Evolutionary conservation across 441 rosid genomes (phyloP).

Genomic region (Populus hybrid): DNA sequence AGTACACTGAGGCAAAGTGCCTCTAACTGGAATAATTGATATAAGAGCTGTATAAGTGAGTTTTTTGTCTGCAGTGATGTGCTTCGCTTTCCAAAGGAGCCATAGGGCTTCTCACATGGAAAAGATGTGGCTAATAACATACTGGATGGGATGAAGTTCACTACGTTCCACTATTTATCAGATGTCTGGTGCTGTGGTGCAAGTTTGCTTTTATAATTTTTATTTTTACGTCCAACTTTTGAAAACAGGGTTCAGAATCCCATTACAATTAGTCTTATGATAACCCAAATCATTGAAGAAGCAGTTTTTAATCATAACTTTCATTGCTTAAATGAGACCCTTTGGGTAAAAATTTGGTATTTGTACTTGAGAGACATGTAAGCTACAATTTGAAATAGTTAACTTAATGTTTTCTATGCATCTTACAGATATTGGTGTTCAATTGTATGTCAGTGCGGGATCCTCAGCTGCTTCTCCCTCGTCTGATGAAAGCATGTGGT

Average conservation of each 20-base stretch:
- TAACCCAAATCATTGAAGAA: not conserved
- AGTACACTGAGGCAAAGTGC: not conserved
- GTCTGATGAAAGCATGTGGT: conserved; percentile 61
- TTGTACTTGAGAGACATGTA: conserved; percentile 4
- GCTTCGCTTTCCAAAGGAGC: not conserved
- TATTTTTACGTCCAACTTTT: not conserved
- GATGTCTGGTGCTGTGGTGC: not conserved
- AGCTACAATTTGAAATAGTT: not conserved
- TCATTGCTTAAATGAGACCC: conserved; percentile 1
- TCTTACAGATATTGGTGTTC: conserved; percentile 75
- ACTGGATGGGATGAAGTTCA: not conserved
- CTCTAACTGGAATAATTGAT: not conserved
- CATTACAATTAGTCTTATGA: not conserved
- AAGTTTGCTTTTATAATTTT: not conserved
- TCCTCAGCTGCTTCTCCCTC: conserved; percentile 85
- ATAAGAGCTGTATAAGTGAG: not conserved
- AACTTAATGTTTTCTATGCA: not conserved
- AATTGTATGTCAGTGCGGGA: conserved; percentile 96
- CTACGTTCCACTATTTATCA: not conserved
- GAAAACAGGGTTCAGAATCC: not conserved
- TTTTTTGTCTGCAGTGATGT: not conserved
- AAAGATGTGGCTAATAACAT: not conserved
- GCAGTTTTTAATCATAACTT: not conserved
- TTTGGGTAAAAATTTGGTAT: conserved; percentile 4
- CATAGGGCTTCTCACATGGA: not conserved